These are phyloP conservation scores for Ascochyta fabae DNA, from an alignment of 2,329 filamentous ascomycete genomes.

Conservation along the genomic window DNA sequence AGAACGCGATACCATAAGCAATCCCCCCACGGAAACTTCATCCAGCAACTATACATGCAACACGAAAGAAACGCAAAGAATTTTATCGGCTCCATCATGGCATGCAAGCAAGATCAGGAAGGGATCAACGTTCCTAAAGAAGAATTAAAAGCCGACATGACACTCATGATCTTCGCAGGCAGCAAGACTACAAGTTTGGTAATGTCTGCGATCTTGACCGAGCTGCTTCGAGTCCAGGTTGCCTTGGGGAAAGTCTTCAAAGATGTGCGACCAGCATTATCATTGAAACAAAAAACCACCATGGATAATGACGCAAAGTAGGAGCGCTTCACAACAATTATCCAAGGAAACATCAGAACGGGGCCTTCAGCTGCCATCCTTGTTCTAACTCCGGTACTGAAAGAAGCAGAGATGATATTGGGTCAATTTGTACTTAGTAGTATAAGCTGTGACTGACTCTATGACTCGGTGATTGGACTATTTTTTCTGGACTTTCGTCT, in stretches of 20 bases:
- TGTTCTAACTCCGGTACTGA: slow-evolving; percentile 27
- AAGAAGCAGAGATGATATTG: slow-evolving; percentile 26
- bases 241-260: slow-evolving; percentile 22
- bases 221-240: slow-evolving; percentile 37
- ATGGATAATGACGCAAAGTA: slow-evolving; percentile 24
- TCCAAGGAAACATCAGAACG: slow-evolving; percentile 49
- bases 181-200: slow-evolving; percentile 53
- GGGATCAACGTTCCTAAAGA: slow-evolving; percentile 25
- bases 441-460: slow-evolving; percentile 11
- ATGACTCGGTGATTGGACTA: background rate
- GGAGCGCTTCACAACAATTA: slow-evolving; percentile 36
- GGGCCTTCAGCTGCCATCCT: slow-evolving; percentile 26
- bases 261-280: slow-evolving; percentile 28
- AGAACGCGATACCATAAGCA: no score
- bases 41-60: no score
- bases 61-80: no score
- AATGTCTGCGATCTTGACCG: slow-evolving; percentile 43
- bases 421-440: slow-evolving; percentile 27
- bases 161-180: slow-evolving; percentile 50
- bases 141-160: slow-evolving; percentile 46
- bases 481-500: slow-evolving; percentile 30
- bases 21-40: no score
- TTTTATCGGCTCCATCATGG: slow-evolving; percentile 12
- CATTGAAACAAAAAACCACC: slow-evolving; percentile 30
- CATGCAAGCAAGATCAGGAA: slow-evolving; percentile 33